Percentiles rank a stretch among this genome's conserved stretches.
phyloP scores from a whole-genome alignment of 371 early-diverging fungal genomes.

The Rhizopus stolonifer region DNA sequence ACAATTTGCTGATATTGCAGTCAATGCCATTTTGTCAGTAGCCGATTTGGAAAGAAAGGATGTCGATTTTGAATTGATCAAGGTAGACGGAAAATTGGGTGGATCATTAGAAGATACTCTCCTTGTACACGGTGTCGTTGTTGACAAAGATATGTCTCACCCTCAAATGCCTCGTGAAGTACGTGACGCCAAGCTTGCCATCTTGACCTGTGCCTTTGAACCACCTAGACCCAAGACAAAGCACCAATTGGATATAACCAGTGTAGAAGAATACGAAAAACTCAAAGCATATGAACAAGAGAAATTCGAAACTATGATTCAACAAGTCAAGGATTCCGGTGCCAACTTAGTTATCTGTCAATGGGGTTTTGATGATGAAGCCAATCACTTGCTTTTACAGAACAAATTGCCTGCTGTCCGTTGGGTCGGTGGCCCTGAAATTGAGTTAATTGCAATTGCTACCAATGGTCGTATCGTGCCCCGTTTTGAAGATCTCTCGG shows the following conservation, averaged over 20 bases:
- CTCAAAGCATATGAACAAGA: slow-evolving; percentile 95
- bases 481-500: slow-evolving; percentile 95
- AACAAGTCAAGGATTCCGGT: slow-evolving; percentile 94
- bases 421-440: slow-evolving; percentile 99
- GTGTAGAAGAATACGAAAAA: slow-evolving; percentile 97
- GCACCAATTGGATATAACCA: slow-evolving; percentile 98
- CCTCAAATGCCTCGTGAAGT: slow-evolving; percentile 99
- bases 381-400: slow-evolving; percentile 98
- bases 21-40: slow-evolving; percentile 96
- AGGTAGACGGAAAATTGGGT: slow-evolving; percentile 98
- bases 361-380: slow-evolving; percentile 99
- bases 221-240: slow-evolving; percentile 99
- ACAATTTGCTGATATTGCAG: slow-evolving; percentile 96
- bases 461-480: slow-evolving; percentile 99
- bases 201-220: slow-evolving; percentile 99
- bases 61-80: slow-evolving; percentile 99
- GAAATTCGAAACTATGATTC: slow-evolving; percentile 97
- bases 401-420: slow-evolving; percentile 98
- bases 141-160: slow-evolving; percentile 99
- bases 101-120: slow-evolving; percentile 92
- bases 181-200: slow-evolving; percentile 95
- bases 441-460: slow-evolving; percentile 98
- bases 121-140: slow-evolving; percentile 96
- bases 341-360: slow-evolving; percentile 99
- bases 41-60: slow-evolving; percentile 98